Base-by-base conservation (phyloP, 352 stramenopile genomes). In the Pythium periplocum region DNA sequence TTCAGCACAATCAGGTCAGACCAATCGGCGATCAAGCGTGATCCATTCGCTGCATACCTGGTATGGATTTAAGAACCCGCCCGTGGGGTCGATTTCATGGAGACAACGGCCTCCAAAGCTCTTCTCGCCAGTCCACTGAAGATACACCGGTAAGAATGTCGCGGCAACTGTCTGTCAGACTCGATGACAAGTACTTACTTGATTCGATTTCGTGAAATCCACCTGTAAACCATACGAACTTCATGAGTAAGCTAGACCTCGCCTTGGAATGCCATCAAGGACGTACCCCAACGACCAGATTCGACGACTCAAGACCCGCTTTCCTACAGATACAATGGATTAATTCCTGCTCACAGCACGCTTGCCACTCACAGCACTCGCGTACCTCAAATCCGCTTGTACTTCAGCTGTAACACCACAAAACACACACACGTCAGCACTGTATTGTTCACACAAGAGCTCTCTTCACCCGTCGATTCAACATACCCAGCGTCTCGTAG, bases 181-280 rank as follows among this genome's bases (percentile, higher is more conserved):
- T 35, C 46, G 6, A 34, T 51, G 9, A 17, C 17, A 34, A 44
- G 32, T 35, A 45, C 26, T 38, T 57, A 81, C 71, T 53, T 66
- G 5, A 55, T 92, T 92, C 4, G 74, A 81, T 35, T 81, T 85
- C 36, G 81, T 86, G 51, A 78, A 90, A 57, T 90, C 81, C 41
- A 92, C 69, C 71, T 81, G 43, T 17, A 58, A 17, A 12, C 12
- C 38, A 42, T 12, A 42, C 12, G 38, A 42, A 42, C 38, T 8
- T 12, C 7, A 42, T 8, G 7, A 42, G 12, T 42, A 42, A 42
- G 7, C 38, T 42, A 42, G 38, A 42, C 38, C 7, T 42, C 17
- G 17, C 17, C 17, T 42, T 12, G 12, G 38, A 42, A 12, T 8
- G 12, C 7, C 38, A 37, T 9, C 26, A 12, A 17, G n/a, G 9